These are phyloP conservation scores for Acanthamoeba royreba DNA, from an alignment of 208 protist species.

Conservation along the genomic window DNA sequence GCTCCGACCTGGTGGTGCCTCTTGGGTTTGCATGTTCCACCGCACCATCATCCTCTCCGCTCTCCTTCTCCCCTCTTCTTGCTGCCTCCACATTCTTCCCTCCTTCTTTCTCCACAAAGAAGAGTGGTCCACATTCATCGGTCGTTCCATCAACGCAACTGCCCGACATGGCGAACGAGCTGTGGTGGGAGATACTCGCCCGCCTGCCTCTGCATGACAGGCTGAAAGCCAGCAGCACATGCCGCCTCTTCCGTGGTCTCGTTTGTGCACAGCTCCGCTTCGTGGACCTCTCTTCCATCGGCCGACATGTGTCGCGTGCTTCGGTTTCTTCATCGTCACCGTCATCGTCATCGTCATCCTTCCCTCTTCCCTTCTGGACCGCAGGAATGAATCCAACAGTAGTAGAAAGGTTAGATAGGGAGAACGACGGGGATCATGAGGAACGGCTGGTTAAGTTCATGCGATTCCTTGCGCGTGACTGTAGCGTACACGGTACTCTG, in stretches of 20 bases:
- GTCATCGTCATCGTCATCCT: no score
- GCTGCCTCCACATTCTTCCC: neutral
- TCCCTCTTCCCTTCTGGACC: no score
- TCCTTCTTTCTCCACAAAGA: neutral
- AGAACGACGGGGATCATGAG: no score
- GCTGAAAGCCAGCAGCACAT: neutral
- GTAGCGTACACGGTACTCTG: neutral
- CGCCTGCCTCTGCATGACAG: neutral
- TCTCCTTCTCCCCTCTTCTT: neutral
- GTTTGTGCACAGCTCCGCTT: neutral
- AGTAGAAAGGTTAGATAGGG: no score
- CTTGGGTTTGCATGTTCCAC: neutral
- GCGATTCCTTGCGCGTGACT: neutral
- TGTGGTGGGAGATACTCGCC: neutral
- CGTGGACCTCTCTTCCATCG: neutral
- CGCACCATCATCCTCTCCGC: neutral
- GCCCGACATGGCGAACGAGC: neutral
- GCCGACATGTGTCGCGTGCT: no score
- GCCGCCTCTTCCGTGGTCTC: neutral
- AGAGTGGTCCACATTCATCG: neutral
- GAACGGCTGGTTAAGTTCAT: neutral
- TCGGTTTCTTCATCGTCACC: no score
- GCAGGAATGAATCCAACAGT: no score
- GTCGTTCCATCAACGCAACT: neutral
- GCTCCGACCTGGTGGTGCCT: neutral